Evolutionary conservation across 176 grass and related monocot genomes (phyloP).

Genomic region (Phragmites australis): DNA sequence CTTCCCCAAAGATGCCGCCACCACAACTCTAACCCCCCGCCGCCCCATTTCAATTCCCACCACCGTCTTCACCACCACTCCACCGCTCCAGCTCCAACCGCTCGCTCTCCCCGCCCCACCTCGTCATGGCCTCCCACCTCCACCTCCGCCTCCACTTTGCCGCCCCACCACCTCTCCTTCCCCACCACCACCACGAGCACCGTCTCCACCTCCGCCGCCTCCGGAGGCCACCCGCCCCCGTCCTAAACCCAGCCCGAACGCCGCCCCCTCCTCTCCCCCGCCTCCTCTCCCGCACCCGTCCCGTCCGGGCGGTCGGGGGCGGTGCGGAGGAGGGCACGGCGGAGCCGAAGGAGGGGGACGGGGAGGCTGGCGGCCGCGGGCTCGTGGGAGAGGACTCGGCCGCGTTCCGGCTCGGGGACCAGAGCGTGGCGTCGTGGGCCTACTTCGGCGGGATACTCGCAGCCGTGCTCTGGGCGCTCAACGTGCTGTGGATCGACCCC

Average conservation of each 20-base stretch:
- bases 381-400: constrained; percentile 79
- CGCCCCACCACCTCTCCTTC: constrained; percentile 25
- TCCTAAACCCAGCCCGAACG: neutral
- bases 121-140: constrained; percentile 51
- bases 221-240: neutral
- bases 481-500: constrained; percentile 81
- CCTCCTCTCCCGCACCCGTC: neutral
- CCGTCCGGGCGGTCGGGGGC: constrained; percentile 30
- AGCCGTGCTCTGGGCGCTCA: constrained; percentile 60
- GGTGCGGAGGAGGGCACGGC: constrained; percentile 20
- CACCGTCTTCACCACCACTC: neutral
- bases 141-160: constrained; percentile 50
- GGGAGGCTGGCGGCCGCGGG: neutral
- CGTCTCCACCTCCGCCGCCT: constrained; percentile 2
- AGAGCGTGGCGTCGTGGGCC: constrained; percentile 71
- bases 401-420: constrained; percentile 63
- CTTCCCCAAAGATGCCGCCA: constrained; percentile 39
- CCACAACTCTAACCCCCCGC: neutral
- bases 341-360: constrained; percentile 8
- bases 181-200: neutral
- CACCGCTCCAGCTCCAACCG: neutral
- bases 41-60: neutral
- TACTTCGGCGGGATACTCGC: constrained; percentile 79
- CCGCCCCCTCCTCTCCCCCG: neutral
- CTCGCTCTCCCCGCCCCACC: neutral